Conservation (phyloP, 306 rosid genomes). For the Ammopiptanthus mongolicus region DNA sequence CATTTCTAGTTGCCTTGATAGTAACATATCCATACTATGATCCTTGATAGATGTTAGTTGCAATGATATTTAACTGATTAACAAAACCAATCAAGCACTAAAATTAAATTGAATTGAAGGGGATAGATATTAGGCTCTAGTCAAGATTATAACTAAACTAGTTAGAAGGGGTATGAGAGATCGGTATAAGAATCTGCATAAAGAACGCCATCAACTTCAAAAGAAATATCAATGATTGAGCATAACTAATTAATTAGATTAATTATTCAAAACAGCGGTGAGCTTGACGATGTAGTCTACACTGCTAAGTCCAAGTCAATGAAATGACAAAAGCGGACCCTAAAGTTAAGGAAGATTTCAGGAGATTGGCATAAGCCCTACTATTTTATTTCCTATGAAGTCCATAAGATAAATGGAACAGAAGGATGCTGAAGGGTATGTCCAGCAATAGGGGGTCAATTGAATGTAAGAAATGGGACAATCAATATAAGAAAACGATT, state of each 20-base stretch:
- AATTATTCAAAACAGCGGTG: constrained; percentile 8
- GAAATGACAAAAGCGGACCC: background rate
- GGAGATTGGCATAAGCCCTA: background rate
- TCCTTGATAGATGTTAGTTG: background rate
- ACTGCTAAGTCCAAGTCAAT: background rate
- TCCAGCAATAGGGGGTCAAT: background rate
- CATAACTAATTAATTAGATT: background rate
- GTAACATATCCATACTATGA: background rate
- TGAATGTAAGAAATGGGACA: background rate
- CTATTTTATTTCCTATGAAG: background rate
- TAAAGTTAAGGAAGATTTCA: background rate
- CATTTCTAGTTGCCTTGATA: background rate
- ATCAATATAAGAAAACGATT: background rate
- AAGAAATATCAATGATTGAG: background rate
- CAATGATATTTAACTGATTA: background rate
- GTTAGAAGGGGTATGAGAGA: background rate
- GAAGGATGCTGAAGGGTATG: background rate
- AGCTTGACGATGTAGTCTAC: background rate
- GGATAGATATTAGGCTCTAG: background rate
- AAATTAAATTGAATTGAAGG: background rate
- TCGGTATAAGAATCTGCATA: background rate
- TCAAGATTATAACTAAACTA: background rate
- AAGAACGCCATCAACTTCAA: background rate
- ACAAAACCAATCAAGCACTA: background rate
- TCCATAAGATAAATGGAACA: constrained; percentile 6